These are phyloP conservation scores for Leccinum arenicola DNA, from an alignment of 768 basidiomycete genomes.

Conservation along the genomic window DNA sequence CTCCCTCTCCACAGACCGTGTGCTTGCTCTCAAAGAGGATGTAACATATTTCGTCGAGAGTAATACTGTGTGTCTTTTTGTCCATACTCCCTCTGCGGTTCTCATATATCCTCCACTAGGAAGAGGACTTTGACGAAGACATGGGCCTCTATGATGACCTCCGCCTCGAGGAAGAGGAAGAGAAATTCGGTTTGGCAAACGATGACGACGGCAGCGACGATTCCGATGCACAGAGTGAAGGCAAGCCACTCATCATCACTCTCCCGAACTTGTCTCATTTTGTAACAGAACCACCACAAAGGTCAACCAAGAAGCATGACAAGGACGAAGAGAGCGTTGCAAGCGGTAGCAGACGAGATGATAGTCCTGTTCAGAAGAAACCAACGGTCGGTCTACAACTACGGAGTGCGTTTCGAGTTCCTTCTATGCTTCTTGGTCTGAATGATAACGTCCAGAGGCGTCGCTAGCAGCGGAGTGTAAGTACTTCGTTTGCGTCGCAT, in stretches of 20 bases:
- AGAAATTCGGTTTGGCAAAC: slow-evolving; percentile 76
- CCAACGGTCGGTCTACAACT: slow-evolving; percentile 57
- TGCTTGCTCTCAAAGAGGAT: slow-evolving; percentile 84
- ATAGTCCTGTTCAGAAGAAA: slow-evolving; percentile 81
- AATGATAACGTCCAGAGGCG: slow-evolving; percentile 46
- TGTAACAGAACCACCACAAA: slow-evolving; percentile 56
- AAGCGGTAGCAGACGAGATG: slow-evolving; percentile 67
- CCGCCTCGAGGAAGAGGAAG: slow-evolving; percentile 94
- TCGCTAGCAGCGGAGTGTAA: slow-evolving; percentile 62
- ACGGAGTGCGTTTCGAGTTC: slow-evolving; percentile 58
- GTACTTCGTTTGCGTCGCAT: slow-evolving; percentile 15
- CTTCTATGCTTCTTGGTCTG: slow-evolving; percentile 9
- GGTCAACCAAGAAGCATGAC: slow-evolving; percentile 69
- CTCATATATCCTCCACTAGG: slow-evolving; percentile 47
- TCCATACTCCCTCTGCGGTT: slow-evolving; percentile 8
- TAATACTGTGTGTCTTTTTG: slow-evolving; percentile 71
- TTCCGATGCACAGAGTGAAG: slow-evolving; percentile 73
- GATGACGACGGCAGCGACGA: slow-evolving; percentile 76
- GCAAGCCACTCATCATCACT: slow-evolving; percentile 33
- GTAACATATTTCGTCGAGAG: slow-evolving; percentile 95
- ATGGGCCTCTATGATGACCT: slow-evolving; percentile 98
- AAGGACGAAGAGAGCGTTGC: slow-evolving; percentile 73
- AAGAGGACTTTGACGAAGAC: slow-evolving; percentile 96
- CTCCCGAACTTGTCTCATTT: background rate
- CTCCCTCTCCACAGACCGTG: slow-evolving; percentile 77